Evolutionary conservation across 495 filamentous ascomycete genomes (phyloP).

Genomic region (Xylaria sp.): DNA sequence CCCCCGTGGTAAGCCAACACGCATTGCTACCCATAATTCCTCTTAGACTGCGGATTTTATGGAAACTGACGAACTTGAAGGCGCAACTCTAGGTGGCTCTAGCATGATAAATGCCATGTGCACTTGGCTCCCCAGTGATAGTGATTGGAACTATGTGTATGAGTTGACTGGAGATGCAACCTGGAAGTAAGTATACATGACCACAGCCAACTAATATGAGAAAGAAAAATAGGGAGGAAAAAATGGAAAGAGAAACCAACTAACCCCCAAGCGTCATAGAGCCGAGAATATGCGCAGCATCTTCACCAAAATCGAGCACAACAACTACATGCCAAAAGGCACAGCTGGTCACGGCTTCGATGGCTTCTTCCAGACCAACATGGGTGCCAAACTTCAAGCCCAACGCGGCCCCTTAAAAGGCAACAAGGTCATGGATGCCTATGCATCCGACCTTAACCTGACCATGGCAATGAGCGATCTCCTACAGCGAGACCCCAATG

Average conservation of each 20-base stretch:
- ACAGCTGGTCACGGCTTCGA: slow-evolving; percentile 42
- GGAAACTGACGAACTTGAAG: slow-evolving; percentile 9
- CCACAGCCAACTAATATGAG: background rate
- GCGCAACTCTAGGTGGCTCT: slow-evolving; percentile 44
- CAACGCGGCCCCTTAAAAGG: slow-evolving; percentile 34
- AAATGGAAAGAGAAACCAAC: background rate
- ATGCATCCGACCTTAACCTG: slow-evolving; percentile 36
- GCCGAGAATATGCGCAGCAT: slow-evolving; percentile 47
- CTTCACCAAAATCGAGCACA: slow-evolving; percentile 45
- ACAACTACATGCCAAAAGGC: slow-evolving; percentile 42
- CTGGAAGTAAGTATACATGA: slow-evolving; percentile 38
- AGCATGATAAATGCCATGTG: slow-evolving; percentile 50
- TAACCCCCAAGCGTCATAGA: slow-evolving; percentile 23
- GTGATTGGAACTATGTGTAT: slow-evolving; percentile 45
- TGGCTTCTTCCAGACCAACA: slow-evolving; percentile 47
- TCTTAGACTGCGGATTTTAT: background rate
- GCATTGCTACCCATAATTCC: background rate
- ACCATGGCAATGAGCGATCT: slow-evolving; percentile 37
- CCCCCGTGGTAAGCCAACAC: slow-evolving; percentile 34
- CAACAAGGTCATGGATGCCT: slow-evolving; percentile 44
- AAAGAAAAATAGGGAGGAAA: background rate
- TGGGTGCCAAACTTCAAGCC: slow-evolving; percentile 41
- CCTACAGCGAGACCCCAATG: slow-evolving; percentile 46
- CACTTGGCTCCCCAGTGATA: slow-evolving; percentile 43
- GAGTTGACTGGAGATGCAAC: slow-evolving; percentile 44